Evolutionary conservation across 129 eudicot genomes (phyloP).

Genomic region (Logfia minima): DNA sequence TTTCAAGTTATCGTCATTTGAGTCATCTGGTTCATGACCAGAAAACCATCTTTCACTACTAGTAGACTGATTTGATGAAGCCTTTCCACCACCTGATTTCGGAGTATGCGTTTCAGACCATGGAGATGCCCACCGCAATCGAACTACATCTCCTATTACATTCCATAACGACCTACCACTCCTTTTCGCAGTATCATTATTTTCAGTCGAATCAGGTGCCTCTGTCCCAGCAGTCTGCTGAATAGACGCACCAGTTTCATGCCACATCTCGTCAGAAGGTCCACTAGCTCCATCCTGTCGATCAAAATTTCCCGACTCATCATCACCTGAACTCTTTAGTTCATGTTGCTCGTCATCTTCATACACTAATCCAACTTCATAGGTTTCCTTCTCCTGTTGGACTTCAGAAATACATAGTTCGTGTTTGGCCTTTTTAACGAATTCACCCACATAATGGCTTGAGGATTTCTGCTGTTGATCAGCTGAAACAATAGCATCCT

Average conservation of each 20-base stretch:
- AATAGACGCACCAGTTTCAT: slow-evolving; percentile 38
- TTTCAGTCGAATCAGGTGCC: slow-evolving; percentile 35
- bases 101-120: slow-evolving; percentile 55
- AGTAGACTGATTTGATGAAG: slow-evolving; percentile 63
- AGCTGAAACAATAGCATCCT: slow-evolving; percentile 63
- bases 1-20: slow-evolving; percentile 34
- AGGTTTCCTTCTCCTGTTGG: slow-evolving; percentile 30
- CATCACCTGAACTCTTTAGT: slow-evolving; percentile 29
- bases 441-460: slow-evolving; percentile 52
- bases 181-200: slow-evolving; percentile 39
- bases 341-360: slow-evolving; percentile 44
- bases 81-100: slow-evolving; percentile 52
- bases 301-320: slow-evolving; percentile 41
- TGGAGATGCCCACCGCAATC: slow-evolving; percentile 52
- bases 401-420: slow-evolving; percentile 53
- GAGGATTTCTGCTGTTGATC: slow-evolving; percentile 62
- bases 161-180: slow-evolving; percentile 80
- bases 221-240: slow-evolving; percentile 41
- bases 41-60: slow-evolving; percentile 88
- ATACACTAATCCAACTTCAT: slow-evolving; percentile 24
- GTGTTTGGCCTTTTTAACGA: slow-evolving; percentile 58
- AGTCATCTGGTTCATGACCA: slow-evolving; percentile 72
- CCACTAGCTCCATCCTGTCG: slow-evolving; percentile 47
- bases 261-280: slow-evolving; percentile 81
- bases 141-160: slow-evolving; percentile 59